Evolutionary conservation across 768 basidiomycete genomes (phyloP), one percentile per base, ranked within the genome.

Genomic region (Xanthoconium stramineum): DNA sequence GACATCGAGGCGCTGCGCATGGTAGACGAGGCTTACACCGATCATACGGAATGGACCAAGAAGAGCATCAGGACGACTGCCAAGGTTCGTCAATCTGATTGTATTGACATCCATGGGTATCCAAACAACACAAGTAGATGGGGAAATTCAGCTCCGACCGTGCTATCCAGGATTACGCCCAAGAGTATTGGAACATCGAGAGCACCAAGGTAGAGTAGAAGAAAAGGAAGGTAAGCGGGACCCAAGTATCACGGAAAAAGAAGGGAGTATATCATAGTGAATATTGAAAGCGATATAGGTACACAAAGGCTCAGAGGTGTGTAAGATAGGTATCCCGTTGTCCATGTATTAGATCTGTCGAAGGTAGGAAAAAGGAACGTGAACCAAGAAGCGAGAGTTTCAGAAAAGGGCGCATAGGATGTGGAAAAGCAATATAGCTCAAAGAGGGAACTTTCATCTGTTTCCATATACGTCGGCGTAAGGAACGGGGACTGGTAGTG

Each of bases 101-200:
- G n/a, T 78, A 49, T 89, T 84, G 13, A 81, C 83, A n/a, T 83
- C 82, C 30, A 83, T 74, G 49, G 61, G 84, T 83, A 65, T 64
- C 39, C 38, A 55, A 45, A 61, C 52, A 32, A 60, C 47, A 57
- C 36, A 88, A 45, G 50, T 57, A 66, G 84, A 98, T 97, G 94
- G 94, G 94, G 71, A 95, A 94, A 67, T 98, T 98, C 78, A 94
- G 92, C 71, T 91, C 90, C 35, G 96, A 98, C 69, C 82, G 95
- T 50, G 91, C 93, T 5, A 95, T 97, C 66, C 83, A 85, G 62
- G 89, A 94, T 69, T 96, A 96, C 64, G 94, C 93, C 2, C 93
- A 96, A 72, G 84, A 85, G 64, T 89, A 86, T 72, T 90, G 88
- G 88, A 90, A 88, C 68, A 76, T 89, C 39, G 88, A 90, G 64